Evolutionary conservation across 352 stramenopile species (phyloP), one percentile per base, ranked within the genome.

Genomic region (Phytopythium sindhum): DNA sequence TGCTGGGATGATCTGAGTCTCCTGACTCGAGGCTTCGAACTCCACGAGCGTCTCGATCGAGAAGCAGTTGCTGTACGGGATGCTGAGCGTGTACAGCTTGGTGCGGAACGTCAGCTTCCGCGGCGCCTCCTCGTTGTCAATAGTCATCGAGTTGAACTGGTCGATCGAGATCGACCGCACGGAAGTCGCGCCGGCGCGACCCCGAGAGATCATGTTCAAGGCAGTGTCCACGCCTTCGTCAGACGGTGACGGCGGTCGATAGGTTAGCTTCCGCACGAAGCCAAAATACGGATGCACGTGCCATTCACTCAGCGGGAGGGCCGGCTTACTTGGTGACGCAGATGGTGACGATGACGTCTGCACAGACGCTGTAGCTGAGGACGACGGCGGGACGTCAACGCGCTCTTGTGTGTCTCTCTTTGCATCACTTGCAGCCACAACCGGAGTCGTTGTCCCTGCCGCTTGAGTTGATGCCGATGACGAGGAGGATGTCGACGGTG

Each of bases 41-140:
- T 90, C 79, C 28, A 88, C 68, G 21, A 86, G 57, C 8, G 75
- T 76, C 63, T 90, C 81, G 37, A 88, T 71, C 2, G 81, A 90
- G 39, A 87, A 86, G 45, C 75, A 82, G 58, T 90, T 88, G 68
- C 77, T 88, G 52, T 78, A 81, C 0, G 79, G 81, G 28, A 87
- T 80, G 48, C 79, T 85, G 42, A 88, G 74, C 9, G 75, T 84
- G 66, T 84, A 90, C 15, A 87, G 70, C 72, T 90, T 90, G 52
- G 67, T 80, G 9, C 74, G 77, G 57, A 88, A 75, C 21, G 67
- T 65, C 14, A 67, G 71, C 50, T 78, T 84, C 9, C 76, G 70
- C 47, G 75, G 63, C 29, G 42, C 45, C 28, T 61, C 57, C 21
- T 39, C 57, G 35, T 71, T 71, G n/a, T 84, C 69, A 19, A 86